Percentiles rank a stretch among this genome's conserved stretches.
Conservation (phyloP, 768 basidiomycete genomes). For the Suillus spraguei region DNA sequence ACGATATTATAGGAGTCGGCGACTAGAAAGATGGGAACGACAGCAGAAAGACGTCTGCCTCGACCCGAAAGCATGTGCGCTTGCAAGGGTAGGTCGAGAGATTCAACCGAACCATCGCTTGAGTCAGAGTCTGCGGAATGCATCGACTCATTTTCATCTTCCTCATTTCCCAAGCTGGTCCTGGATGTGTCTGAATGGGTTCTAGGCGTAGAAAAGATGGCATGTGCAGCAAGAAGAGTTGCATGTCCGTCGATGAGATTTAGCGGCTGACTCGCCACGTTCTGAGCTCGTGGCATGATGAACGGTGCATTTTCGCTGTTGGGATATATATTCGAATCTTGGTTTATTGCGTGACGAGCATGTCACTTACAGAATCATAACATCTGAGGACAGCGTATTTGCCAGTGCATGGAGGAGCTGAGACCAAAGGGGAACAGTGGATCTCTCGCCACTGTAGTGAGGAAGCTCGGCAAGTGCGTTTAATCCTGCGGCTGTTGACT, state of each 20-base stretch:
- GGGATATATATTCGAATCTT: neutral
- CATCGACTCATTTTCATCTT: neutral
- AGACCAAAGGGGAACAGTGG: constrained; percentile 5
- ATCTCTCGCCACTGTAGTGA: neutral
- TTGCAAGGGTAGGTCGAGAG: constrained; percentile 10
- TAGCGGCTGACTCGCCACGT: neutral
- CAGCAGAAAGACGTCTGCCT: neutral
- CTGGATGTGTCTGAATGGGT: neutral
- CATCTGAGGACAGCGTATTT: no score
- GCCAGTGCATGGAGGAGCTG: neutral
- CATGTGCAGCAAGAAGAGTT: neutral
- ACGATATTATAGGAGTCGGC: neutral
- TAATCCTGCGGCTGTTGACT: neutral
- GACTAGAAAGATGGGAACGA: constrained; percentile 8
- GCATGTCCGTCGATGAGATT: neutral
- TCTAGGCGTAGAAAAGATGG: neutral
- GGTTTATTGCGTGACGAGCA: neutral
- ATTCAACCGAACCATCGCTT: neutral
- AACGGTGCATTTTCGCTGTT: neutral
- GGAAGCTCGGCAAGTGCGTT: neutral
- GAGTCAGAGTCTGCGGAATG: neutral
- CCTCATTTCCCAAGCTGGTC: neutral
- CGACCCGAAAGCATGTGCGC: constrained; percentile 4
- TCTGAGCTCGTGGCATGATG: neutral
- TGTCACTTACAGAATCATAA: neutral